Evolutionary conservation across 306 rosid genomes (phyloP), one percentile per base, ranked within the genome.

Genomic region (Cicer cuneatum): DNA sequence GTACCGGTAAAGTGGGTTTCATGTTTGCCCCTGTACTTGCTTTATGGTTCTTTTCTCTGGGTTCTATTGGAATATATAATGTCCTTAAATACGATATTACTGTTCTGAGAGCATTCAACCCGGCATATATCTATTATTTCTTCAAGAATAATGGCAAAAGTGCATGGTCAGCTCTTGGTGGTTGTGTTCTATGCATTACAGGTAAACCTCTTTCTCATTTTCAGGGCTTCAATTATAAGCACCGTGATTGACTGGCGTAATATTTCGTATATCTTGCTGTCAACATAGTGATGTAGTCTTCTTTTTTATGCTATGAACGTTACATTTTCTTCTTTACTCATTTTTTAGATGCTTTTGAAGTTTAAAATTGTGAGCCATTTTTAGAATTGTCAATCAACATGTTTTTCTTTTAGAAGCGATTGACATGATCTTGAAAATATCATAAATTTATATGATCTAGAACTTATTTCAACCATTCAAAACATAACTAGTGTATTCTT

Each of bases 131-230:
- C 75, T 94, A 86, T 82, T 87, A 76, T 43, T 94, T 94, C 96
- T 91, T 94, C 89, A 85, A 88, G 86, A 90, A 77, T 75, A 85
- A 94, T 71, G 78, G 84, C 64, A 82, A 19, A 57, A 56, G 53
- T 37, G 98, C 96, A 7, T 91, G 98, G 98, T 90, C 93, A 72
- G 91, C 97, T 68, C 97, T 94, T 63, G 98, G 98, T 70, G 98
- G 98, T 79, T 94, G 98, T 82, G 94, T 94, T 80, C 83, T 94
- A 72, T 94, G 98, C 80, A 85, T 94, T 75, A 94, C 98, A 86
- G 98, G 98, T 94, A 87, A 39, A 57, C 59, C 61, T 61, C 58
- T 73, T 72, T 82, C 59, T 80, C 60, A 62, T 42, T 71, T 19
- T 12, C 63, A 29, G 15, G 70, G 38, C 68, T 52, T 80, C 68